These are phyloP conservation scores for Sarocladium kiliense DNA, from an alignment of 2,329 filamentous ascomycete species.

Conservation along the genomic window DNA sequence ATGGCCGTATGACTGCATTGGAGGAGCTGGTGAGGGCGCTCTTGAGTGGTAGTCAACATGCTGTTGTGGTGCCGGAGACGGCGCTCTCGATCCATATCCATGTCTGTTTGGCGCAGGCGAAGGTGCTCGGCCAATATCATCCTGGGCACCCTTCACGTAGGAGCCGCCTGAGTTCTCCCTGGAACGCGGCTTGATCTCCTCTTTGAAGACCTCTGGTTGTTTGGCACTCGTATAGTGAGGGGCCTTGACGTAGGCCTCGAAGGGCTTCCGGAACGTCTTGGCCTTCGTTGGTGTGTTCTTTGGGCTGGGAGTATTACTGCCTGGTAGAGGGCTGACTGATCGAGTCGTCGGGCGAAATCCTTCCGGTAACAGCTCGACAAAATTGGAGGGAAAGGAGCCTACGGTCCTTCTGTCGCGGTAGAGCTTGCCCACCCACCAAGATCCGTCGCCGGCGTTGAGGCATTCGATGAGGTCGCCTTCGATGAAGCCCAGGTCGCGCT, in stretches of 20 bases:
- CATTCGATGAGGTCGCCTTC: constrained; percentile 98
- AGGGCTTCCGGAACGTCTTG: constrained; percentile 61
- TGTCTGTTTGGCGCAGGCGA: constrained; percentile 17
- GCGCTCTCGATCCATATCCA: constrained; percentile 26
- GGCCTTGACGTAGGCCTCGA: constrained; percentile 62
- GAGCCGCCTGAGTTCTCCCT: constrained; percentile 38
- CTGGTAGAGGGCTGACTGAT: constrained; percentile 55
- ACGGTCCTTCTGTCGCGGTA: constrained; percentile 86
- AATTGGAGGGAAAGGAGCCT: constrained; percentile 94
- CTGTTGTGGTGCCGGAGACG: constrained; percentile 30
- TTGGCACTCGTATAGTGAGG: constrained; percentile 62
- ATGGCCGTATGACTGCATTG: constrained; percentile 20
- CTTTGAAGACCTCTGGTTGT: constrained; percentile 51
- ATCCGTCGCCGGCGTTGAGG: constrained; percentile 93
- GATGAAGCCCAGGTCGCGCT: constrained; percentile 92
- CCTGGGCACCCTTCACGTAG: constrained; percentile 19
- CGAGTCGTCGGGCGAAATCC: constrained; percentile 72
- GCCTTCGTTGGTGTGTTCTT: constrained; percentile 53
- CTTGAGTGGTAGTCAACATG: constrained; percentile 26
- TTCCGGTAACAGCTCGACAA: constrained; percentile 83
- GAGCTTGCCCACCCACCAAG: constrained; percentile 95
- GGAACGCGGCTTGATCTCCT: constrained; percentile 31
- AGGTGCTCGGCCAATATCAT: constrained; percentile 18
- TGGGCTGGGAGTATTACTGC: constrained; percentile 48
- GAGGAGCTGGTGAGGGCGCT: constrained; percentile 32